Conservation (phyloP, 345 rosid genomes). For the Abelmoschus esculentus region DNA sequence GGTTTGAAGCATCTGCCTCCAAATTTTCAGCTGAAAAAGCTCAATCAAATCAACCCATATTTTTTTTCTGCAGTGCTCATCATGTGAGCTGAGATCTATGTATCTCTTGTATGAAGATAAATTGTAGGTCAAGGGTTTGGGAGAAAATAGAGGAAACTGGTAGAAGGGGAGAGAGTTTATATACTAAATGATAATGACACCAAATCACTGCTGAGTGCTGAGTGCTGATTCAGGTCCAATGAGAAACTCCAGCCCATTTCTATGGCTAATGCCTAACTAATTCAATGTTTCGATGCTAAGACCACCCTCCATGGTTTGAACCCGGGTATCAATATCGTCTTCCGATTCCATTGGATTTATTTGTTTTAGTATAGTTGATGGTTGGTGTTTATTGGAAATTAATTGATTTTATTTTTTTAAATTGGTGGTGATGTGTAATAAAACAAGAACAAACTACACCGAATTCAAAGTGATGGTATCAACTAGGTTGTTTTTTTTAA, state of each 20-base stretch:
- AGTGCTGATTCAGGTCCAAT: constrained; percentile 4
- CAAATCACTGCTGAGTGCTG: neutral
- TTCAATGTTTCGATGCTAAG: too few relatives aligned
- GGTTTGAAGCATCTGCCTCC: constrained; percentile 15
- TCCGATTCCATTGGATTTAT: too few relatives aligned
- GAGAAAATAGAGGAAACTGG: constrained; percentile 20
- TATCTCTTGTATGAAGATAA: constrained; percentile 3
- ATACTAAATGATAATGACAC: too few relatives aligned
- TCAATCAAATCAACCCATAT: constrained; percentile 18
- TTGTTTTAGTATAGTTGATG: too few relatives aligned
- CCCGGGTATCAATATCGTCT: too few relatives aligned
- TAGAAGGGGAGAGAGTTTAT: neutral
- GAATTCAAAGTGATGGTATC: neutral
- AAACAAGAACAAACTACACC: neutral
- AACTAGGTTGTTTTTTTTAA: neutral
- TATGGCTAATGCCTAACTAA: neutral
- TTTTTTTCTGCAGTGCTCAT: neutral
- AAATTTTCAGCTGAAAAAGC: constrained; percentile 15
- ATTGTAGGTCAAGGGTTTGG: constrained; percentile 23
- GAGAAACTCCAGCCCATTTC: neutral
- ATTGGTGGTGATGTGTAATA: neutral
- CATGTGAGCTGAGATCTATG: constrained; percentile 4
- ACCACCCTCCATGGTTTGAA: too few relatives aligned
- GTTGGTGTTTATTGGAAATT: too few relatives aligned
- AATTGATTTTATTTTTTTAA: too few relatives aligned